Percentiles rank a stretch among this genome's conserved stretches.
These are phyloP conservation scores for Scolecobasidium constrictum DNA, from an alignment of 2,329 filamentous ascomycete genomes.

Conservation along the genomic window DNA sequence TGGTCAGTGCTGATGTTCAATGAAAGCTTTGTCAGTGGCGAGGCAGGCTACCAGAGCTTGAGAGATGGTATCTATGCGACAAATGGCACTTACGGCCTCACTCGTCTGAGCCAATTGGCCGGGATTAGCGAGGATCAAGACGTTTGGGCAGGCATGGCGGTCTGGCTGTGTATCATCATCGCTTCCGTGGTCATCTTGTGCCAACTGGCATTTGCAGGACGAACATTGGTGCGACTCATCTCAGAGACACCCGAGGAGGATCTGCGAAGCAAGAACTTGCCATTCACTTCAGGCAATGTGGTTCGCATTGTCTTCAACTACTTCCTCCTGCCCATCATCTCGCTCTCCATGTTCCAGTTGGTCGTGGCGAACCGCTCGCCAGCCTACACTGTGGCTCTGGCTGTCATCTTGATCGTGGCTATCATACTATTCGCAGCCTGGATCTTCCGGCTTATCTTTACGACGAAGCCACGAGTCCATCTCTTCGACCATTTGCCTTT, in stretches of 20 bases:
- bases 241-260: slow-evolving; percentile 72
- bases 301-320: slow-evolving; percentile 86
- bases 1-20: slow-evolving; percentile 95
- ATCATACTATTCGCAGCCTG: slow-evolving; percentile 66
- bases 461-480: slow-evolving; percentile 70
- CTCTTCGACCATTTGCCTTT: slow-evolving; percentile 91
- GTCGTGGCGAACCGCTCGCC: slow-evolving; percentile 62
- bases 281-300: slow-evolving; percentile 51
- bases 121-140: slow-evolving; percentile 69
- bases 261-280: slow-evolving; percentile 79
- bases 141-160: slow-evolving; percentile 87
- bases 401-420: slow-evolving; percentile 61
- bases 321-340: slow-evolving; percentile 76
- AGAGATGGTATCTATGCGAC: slow-evolving; percentile 80
- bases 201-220: slow-evolving; percentile 64
- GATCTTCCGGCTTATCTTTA: slow-evolving; percentile 70
- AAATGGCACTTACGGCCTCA: slow-evolving; percentile 68
- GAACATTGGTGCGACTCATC: slow-evolving; percentile 65
- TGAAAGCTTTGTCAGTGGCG: slow-evolving; percentile 67
- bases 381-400: slow-evolving; percentile 60
- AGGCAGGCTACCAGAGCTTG: slow-evolving; percentile 53
- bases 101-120: slow-evolving; percentile 67
- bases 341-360: slow-evolving; percentile 84
- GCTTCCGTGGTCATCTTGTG: slow-evolving; percentile 55
- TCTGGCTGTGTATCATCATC: slow-evolving; percentile 77